Evolutionary conservation across 345 rosid species (phyloP).

Genomic region (Syzygium oleosum): DNA sequence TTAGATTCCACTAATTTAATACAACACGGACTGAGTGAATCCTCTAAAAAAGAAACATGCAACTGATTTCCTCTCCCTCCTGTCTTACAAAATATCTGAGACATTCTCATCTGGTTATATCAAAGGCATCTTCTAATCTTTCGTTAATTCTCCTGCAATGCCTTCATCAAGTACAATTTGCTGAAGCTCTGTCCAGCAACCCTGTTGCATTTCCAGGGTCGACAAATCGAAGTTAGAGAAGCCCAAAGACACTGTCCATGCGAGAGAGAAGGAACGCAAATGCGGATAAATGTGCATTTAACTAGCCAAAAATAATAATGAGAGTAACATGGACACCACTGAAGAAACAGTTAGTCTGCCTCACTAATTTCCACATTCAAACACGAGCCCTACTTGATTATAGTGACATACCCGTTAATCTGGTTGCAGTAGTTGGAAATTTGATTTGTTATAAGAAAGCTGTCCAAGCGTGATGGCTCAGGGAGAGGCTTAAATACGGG

Average conservation of each 20-base stretch:
- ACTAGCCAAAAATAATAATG: neutral
- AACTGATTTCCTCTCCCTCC: neutral
- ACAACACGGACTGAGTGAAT: neutral
- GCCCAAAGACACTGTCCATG: neutral
- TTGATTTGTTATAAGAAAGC: constrained; percentile 92
- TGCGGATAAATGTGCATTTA: neutral
- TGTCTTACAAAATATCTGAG: neutral
- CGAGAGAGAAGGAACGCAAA: neutral
- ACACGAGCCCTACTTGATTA: neutral
- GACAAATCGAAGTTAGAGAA: neutral
- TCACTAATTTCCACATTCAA: neutral
- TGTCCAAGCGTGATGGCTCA: constrained; percentile 92
- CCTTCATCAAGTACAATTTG: constrained; percentile 72
- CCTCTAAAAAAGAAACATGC: neutral
- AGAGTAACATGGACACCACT: neutral
- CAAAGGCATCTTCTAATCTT: neutral
- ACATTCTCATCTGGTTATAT: neutral
- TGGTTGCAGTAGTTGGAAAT: constrained; percentile 92
- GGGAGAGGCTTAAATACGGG: constrained; percentile 85
- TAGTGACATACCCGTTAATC: constrained; percentile 68
- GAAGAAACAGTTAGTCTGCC: neutral
- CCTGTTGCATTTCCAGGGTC: constrained; percentile 31
- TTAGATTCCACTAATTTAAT: neutral
- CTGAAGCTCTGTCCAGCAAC: constrained; percentile 94
- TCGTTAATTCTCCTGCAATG: constrained; percentile 65